phyloP scores from a whole-genome alignment of 1,139 yeast species.

The Yamadazyma friedrichii region DNA sequence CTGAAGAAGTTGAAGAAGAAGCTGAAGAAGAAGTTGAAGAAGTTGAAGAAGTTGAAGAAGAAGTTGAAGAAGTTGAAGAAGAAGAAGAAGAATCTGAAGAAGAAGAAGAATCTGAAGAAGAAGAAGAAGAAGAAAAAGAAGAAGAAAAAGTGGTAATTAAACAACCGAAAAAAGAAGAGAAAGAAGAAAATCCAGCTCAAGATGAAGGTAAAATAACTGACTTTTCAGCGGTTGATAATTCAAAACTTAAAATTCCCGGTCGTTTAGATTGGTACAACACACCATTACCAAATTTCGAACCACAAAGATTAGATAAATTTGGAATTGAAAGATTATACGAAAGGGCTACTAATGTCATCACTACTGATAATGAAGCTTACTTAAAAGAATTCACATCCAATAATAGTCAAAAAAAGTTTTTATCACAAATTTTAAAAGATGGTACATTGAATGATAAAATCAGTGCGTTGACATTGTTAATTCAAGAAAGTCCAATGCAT shows the following conservation, averaged over 20 bases:
- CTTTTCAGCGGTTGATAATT: conserved; percentile 54
- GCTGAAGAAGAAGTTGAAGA: conserved; percentile 21
- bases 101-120: conserved; percentile 17
- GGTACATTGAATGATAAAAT: conserved; percentile 97
- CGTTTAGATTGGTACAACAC: conserved; percentile 75
- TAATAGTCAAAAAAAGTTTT: conserved; percentile 82
- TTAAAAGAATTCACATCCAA: conserved; percentile 77
- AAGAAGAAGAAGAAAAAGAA: conserved; percentile 18
- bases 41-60: conserved; percentile 19
- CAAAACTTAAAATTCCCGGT: conserved; percentile 59
- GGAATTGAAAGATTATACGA: conserved; percentile 56
- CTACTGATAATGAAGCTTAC: conserved; percentile 70
- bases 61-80: conserved; percentile 19
- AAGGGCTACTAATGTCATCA: conserved; percentile 65
- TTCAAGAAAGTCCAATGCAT: conserved; percentile 95
- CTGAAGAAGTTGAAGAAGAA: conserved; percentile 25
- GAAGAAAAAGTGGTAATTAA: conserved; percentile 21
- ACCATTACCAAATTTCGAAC: conserved; percentile 37
- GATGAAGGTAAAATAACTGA: conserved; percentile 46
- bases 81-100: conserved; percentile 20
- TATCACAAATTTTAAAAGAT: conserved; percentile 81
- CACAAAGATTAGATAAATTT: conserved; percentile 45
- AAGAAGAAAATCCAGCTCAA: conserved; percentile 6
- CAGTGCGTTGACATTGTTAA: conserved; percentile 85
- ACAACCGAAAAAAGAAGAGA: conserved; percentile 15